These are phyloP conservation scores for Alternaria postmessia DNA, from an alignment of 2,329 filamentous ascomycete genomes.

Conservation along the genomic window DNA sequence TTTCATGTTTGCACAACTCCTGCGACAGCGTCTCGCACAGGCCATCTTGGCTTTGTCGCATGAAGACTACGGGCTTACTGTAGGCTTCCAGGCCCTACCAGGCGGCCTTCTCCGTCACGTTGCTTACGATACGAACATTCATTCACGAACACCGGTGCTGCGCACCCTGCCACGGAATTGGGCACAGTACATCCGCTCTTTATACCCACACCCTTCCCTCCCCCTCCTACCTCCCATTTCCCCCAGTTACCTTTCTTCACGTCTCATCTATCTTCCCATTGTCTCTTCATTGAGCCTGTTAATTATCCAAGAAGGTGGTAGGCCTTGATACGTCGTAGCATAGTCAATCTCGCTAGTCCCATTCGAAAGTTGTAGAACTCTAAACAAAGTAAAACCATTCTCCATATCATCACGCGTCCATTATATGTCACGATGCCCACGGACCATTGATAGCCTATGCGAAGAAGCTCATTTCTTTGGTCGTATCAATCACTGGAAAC, in stretches of 20 bases:
- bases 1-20: conserved; percentile 19
- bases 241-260: conserved; percentile 4
- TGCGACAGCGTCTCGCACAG: conserved; percentile 16
- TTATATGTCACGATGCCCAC: neutral
- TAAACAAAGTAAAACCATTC: conserved; percentile 3
- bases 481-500: neutral
- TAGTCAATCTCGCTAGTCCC: neutral
- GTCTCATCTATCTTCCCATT: conserved; percentile 5
- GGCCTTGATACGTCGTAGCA: neutral
- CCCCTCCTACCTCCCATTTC: neutral
- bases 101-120: conserved; percentile 8
- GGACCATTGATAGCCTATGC: neutral
- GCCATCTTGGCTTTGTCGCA: conserved; percentile 3
- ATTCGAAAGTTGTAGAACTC: neutral
- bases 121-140: conserved; percentile 18
- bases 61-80: neutral
- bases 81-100: neutral
- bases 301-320: neutral
- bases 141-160: conserved; percentile 16
- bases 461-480: neutral
- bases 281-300: conserved; percentile 2
- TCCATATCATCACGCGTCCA: neutral
- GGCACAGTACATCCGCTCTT: conserved; percentile 16
- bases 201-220: conserved; percentile 8
- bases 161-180: conserved; percentile 15